phyloP scores from a whole-genome alignment of 2,329 filamentous ascomycete genomes.

The Onygenales sp. region DNA sequence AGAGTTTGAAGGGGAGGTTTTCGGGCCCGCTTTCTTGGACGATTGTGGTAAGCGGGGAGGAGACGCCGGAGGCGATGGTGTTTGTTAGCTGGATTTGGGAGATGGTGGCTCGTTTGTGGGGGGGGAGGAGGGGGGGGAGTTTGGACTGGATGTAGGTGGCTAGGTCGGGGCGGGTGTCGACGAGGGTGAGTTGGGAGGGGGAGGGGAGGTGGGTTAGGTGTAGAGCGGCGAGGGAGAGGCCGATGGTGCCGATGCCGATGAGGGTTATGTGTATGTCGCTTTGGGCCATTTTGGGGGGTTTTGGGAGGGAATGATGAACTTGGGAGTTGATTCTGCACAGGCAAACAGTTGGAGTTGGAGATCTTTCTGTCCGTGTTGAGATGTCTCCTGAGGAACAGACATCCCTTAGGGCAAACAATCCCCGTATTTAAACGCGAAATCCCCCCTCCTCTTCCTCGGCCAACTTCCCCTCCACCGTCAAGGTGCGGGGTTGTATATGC shows the following conservation, averaged over 20 bases:
- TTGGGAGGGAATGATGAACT: too few species aligned
- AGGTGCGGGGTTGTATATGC: too few species aligned
- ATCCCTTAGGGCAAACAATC: too few species aligned
- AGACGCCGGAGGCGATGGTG: constrained; percentile 23
- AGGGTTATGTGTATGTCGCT: constrained; percentile 19
- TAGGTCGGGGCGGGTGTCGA: too few species aligned
- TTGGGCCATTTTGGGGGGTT: too few species aligned
- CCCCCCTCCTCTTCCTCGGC: too few species aligned
- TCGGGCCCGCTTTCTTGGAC: constrained; percentile 54
- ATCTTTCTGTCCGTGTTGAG: too few species aligned
- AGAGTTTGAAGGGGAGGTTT: constrained; percentile 41
- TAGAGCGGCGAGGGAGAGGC: constrained; percentile 47
- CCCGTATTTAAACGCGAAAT: too few species aligned
- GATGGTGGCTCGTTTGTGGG: constrained; percentile 15
- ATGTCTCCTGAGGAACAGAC: too few species aligned
- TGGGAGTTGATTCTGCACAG: too few species aligned
- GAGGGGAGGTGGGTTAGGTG: constrained; percentile 35
- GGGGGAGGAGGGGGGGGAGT: background rate
- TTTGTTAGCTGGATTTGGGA: constrained; percentile 24
- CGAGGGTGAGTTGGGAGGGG: constrained; percentile 5
- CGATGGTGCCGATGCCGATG: constrained; percentile 38
- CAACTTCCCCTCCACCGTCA: too few species aligned
- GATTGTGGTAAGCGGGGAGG: constrained; percentile 39
- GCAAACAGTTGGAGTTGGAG: too few species aligned
- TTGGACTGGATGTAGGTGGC: constrained; percentile 25